phyloP scores from a whole-genome alignment of 345 rosid genomes.

The Camelina neglecta region DNA sequence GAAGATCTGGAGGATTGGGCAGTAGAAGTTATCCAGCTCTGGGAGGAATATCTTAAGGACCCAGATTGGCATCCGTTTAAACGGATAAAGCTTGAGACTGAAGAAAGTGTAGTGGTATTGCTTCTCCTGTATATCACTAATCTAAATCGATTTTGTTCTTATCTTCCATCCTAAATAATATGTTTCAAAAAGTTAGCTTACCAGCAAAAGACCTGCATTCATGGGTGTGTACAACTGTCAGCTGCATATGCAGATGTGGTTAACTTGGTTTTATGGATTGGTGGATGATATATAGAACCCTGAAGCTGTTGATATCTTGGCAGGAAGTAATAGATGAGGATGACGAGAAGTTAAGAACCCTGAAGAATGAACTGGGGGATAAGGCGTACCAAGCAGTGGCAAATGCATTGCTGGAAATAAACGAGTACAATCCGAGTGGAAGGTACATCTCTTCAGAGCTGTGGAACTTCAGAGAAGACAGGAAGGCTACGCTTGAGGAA shows the following conservation, averaged over 20 bases:
- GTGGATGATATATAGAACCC: constrained; percentile 27
- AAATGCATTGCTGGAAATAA: constrained; percentile 70
- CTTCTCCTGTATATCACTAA: constrained; percentile 21
- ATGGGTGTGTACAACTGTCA: not conserved
- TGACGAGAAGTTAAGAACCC: constrained; percentile 67
- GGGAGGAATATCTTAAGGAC: constrained; percentile 95
- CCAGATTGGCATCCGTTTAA: constrained; percentile 97
- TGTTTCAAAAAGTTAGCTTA: not conserved
- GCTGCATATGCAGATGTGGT: constrained; percentile 4
- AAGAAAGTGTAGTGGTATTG: constrained; percentile 67
- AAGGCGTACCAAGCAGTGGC: constrained; percentile 66
- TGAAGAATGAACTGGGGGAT: constrained; percentile 64
- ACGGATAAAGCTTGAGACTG: constrained; percentile 52
- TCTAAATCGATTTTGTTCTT: not conserved
- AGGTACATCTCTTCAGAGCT: constrained; percentile 76
- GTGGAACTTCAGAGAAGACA: constrained; percentile 76
- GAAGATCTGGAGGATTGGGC: constrained; percentile 83
- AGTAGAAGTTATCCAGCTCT: constrained; percentile 75
- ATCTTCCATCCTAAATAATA: not conserved
- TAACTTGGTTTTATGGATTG: constrained; percentile 5
- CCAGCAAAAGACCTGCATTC: constrained; percentile 4
- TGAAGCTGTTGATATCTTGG: constrained; percentile 25
- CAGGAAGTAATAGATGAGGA: constrained; percentile 72
- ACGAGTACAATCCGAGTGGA: constrained; percentile 94
- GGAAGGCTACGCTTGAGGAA: constrained; percentile 69